Evolutionary conservation across 495 filamentous ascomycete species (phyloP).

Genomic region (Parathielavia appendiculata): DNA sequence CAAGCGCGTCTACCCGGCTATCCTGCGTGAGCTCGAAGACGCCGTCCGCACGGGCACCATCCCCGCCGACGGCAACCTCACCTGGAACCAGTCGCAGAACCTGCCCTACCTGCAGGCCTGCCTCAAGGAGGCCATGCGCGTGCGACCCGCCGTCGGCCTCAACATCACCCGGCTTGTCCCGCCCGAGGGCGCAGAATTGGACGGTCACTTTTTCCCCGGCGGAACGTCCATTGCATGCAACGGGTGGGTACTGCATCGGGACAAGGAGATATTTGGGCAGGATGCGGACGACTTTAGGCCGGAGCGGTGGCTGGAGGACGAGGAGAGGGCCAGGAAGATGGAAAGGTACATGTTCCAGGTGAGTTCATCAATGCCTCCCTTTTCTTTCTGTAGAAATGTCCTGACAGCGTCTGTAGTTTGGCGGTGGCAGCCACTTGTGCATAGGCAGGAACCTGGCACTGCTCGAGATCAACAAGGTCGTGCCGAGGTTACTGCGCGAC

Average conservation of each 20-base stretch:
- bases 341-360: conserved; percentile 50
- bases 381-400: too few species aligned
- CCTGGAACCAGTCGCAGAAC: conserved; percentile 43
- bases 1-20: conserved; percentile 36
- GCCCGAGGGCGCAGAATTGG: conserved; percentile 49
- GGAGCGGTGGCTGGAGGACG: conserved; percentile 59
- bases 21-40: conserved; percentile 44
- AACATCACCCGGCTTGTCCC: conserved; percentile 50
- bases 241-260: conserved; percentile 50
- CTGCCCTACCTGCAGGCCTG: conserved; percentile 59
- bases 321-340: conserved; percentile 42
- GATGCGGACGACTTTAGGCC: conserved; percentile 60
- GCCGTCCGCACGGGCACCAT: conserved; percentile 37
- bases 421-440: conserved; percentile 49
- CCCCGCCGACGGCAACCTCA: conserved; percentile 39
- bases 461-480: conserved; percentile 55
- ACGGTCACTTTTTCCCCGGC: conserved; percentile 50
- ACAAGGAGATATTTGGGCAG: conserved; percentile 53
- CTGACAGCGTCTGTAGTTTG: conserved; percentile 36
- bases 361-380: conserved; percentile 2
- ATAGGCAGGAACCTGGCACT: conserved; percentile 52
- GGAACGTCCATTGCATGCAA: conserved; percentile 49
- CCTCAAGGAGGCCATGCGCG: conserved; percentile 61
- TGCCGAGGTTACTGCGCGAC: conserved; percentile 46
- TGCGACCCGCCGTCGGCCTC: conserved; percentile 58